These are phyloP conservation scores for Cordyceps pruinosa DNA, from an alignment of 2,329 filamentous ascomycete genomes.

Conservation along the genomic window DNA sequence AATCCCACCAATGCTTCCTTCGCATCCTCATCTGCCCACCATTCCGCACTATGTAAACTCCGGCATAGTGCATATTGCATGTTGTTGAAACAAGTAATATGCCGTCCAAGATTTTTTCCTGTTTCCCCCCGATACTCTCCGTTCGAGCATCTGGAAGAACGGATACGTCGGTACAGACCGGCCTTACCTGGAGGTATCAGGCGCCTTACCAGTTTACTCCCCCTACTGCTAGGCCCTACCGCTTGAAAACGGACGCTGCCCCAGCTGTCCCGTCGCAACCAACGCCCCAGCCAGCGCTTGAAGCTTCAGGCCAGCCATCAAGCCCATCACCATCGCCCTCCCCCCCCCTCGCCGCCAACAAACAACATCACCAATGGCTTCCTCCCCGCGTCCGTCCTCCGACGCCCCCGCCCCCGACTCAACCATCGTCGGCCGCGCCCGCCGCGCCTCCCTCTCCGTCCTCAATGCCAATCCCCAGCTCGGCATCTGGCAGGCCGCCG, in stretches of 20 bases:
- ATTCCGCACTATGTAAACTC: not conserved
- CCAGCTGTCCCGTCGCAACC: no score
- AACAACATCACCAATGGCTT: not conserved
- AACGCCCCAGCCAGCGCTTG: not conserved
- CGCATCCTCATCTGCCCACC: not conserved
- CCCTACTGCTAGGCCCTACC: no score
- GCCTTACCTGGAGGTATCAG: not conserved
- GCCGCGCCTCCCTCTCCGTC: conserved; percentile 21
- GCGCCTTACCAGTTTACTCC: no score
- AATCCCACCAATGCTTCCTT: not conserved
- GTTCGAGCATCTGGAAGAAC: no score
- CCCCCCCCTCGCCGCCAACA: not conserved
- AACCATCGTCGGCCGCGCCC: conserved; percentile 20
- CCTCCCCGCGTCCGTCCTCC: not conserved
- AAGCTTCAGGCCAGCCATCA: not conserved
- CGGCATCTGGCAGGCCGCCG: conserved; percentile 25
- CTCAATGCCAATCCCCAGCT: conserved; percentile 24
- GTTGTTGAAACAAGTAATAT: no score
- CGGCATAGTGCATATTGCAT: not conserved
- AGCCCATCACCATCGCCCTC: not conserved
- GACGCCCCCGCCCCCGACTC: conserved; percentile 6
- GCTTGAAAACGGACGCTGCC: no score
- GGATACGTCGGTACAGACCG: no score
- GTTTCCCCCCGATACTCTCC: not conserved
- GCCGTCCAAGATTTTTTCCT: not conserved